phyloP scores from a whole-genome alignment of 768 basidiomycete genomes.

The Mycena epipterygia region DNA sequence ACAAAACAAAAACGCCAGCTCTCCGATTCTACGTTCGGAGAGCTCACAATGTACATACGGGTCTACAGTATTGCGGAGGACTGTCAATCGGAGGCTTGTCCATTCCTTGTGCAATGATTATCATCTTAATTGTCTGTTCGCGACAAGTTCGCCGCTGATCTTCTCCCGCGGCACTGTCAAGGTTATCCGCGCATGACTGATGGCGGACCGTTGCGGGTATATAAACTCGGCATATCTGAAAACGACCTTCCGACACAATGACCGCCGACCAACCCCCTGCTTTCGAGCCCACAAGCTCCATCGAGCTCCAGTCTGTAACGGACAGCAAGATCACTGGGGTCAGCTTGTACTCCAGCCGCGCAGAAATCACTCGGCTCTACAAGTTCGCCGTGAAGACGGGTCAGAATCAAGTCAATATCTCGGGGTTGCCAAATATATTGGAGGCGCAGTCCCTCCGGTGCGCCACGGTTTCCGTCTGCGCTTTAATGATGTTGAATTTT shows the following conservation, averaged over 20 bases:
- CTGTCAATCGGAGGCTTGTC: too few relatives aligned
- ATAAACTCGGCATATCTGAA: too few relatives aligned
- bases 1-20: too few relatives aligned
- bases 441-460: conserved; percentile 37
- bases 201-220: too few relatives aligned
- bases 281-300: conserved; percentile 27
- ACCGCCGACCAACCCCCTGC: conserved; percentile 28
- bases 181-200: too few relatives aligned
- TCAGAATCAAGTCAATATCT: conserved; percentile 35
- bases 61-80: too few relatives aligned
- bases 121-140: too few relatives aligned
- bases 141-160: too few relatives aligned
- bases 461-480: neutral
- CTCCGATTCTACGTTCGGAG: too few relatives aligned
- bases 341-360: conserved; percentile 51
- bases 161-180: too few relatives aligned
- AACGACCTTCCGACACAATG: neutral
- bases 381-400: conserved; percentile 40
- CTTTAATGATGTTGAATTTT: neutral
- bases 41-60: too few relatives aligned
- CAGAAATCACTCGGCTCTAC: conserved; percentile 54
- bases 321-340: conserved; percentile 52
- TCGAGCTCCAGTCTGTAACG: conserved; percentile 42
- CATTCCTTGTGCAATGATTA: too few relatives aligned
- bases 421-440: conserved; percentile 30